phyloP scores from a whole-genome alignment of 129 eudicot genomes.

The Artemisia annua region DNA sequence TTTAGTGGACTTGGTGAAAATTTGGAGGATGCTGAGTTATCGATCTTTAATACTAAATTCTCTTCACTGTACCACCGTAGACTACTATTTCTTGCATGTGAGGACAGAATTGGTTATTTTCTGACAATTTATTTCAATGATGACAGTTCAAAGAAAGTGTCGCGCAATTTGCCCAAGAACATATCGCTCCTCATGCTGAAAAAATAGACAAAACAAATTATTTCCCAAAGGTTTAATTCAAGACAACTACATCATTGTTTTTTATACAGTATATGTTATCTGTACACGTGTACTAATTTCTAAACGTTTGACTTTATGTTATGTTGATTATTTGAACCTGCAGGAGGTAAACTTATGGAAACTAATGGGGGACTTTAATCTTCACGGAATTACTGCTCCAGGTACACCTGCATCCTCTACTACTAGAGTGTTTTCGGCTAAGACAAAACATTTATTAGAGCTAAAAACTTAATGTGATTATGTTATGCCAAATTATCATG shows the following conservation, averaged over 20 bases:
- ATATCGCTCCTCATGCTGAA: slow-evolving; percentile 79
- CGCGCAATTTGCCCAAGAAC: slow-evolving; percentile 78
- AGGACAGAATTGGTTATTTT: background rate
- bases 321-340: background rate
- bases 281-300: background rate
- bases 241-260: no score
- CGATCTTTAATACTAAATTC: background rate
- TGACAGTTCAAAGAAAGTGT: slow-evolving; percentile 84
- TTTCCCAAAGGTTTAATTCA: slow-evolving; percentile 67
- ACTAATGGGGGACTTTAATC: slow-evolving; percentile 88
- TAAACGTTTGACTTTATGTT: slow-evolving; percentile 7
- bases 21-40: background rate
- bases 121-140: background rate
- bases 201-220: slow-evolving; percentile 61
- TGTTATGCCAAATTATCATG: background rate
- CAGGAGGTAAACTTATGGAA: slow-evolving; percentile 90
- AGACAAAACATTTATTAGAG: background rate
- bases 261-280: background rate
- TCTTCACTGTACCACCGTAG: background rate
- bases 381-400: slow-evolving; percentile 86
- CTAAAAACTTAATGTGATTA: background rate
- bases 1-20: background rate
- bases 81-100: background rate
- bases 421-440: background rate
- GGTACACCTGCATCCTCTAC: slow-evolving; percentile 31